These are phyloP conservation scores for Ophiobolus disseminans DNA, from an alignment of 2,329 filamentous ascomycete genomes.

Conservation along the genomic window DNA sequence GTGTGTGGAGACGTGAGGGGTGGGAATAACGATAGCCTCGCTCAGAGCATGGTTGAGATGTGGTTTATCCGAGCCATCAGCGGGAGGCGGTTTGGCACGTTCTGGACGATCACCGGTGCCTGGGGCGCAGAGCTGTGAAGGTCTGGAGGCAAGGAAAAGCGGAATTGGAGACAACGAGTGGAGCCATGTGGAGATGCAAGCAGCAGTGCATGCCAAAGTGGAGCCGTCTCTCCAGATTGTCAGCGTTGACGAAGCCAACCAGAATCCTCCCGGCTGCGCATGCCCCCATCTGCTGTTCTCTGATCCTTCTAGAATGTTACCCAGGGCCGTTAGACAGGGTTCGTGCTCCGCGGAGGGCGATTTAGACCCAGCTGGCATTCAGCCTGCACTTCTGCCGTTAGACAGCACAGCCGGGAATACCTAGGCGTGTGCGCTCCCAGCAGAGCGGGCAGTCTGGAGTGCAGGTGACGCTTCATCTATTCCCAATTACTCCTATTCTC, in stretches of 20 bases:
- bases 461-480: neutral
- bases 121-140: neutral
- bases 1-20: neutral
- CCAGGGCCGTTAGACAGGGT: conserved; percentile 8
- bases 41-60: neutral
- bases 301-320: conserved; percentile 9
- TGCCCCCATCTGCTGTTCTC: neutral
- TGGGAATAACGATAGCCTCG: conserved; percentile 1
- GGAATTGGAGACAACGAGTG: neutral
- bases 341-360: neutral
- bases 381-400: conserved; percentile 10
- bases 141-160: neutral
- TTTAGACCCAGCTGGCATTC: conserved; percentile 8
- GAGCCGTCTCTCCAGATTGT: conserved; percentile 2
- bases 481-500: neutral
- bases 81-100: neutral
- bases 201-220: conserved; percentile 1
- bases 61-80: neutral
- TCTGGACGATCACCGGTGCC: neutral
- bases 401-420: conserved; percentile 4
- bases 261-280: neutral
- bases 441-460: neutral
- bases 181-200: neutral
- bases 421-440: neutral
- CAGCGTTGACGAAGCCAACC: neutral